A percentile compares a stretch with the other conserved stretches of the same genome.
Evolutionary conservation across 345 rosid species (phyloP).

Genomic region (Salix exigua): DNA sequence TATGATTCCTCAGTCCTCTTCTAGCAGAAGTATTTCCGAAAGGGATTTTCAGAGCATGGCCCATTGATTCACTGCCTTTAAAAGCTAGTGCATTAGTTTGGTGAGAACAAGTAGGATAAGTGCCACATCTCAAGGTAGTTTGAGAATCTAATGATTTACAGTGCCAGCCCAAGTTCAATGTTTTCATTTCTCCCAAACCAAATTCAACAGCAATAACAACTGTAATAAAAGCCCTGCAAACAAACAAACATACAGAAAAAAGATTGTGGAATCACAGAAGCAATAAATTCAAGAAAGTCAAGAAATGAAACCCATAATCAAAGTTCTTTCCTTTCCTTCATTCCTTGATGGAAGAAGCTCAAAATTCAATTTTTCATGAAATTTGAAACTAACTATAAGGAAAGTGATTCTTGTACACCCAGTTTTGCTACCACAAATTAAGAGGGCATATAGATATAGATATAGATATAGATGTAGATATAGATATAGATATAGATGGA

Average conservation of each 20-base stretch:
- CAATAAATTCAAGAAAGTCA: not conserved
- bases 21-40: constrained; percentile 22
- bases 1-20: constrained; percentile 33
- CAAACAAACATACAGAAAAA: not conserved
- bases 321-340: not conserved
- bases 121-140: not conserved
- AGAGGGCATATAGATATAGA: not conserved
- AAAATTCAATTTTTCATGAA: not conserved
- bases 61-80: constrained; percentile 44
- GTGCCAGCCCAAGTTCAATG: constrained; percentile 38
- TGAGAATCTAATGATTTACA: constrained; percentile 4
- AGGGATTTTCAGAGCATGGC: constrained; percentile 38
- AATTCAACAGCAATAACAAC: not conserved
- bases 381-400: not conserved
- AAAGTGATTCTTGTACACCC: not conserved
- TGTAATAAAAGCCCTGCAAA: not conserved
- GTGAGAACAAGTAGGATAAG: constrained; percentile 1
- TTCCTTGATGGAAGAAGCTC: not conserved
- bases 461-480: not conserved
- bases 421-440: too few species aligned
- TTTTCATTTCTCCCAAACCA: constrained; percentile 38
- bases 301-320: not conserved
- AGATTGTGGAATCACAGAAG: not conserved
- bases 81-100: constrained; percentile 29
- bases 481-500: not conserved